Base-by-base conservation (phyloP, 2,329 filamentous ascomycete species). In the Emericellopsis atlantica region DNA sequence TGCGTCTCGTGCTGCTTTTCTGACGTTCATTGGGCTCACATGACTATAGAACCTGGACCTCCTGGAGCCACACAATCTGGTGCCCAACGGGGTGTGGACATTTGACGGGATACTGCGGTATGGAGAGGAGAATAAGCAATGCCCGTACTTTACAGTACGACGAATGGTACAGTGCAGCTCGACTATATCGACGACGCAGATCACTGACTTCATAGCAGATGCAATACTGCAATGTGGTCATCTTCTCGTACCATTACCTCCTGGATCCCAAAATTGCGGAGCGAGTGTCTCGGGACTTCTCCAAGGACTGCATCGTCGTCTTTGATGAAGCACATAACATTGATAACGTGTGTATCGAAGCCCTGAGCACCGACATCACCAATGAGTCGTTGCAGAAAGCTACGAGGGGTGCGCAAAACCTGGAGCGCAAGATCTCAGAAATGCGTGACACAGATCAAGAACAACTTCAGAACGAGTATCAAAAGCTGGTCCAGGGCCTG, bases 271-370 rank as follows among this genome's bases (percentile, higher is more conserved):
- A 98, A 59, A 98, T 98, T 52, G 92, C 92, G 11, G 92, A 98
- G 56, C 66, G 90, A 43, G 89, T 96, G 2, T 96, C 92, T 0
- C 88, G 84, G 59, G 92, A 98, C 54, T 76, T 98, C 10, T 95
- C 92, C 0, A 95, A 95, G 52, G 93, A 98, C 59, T 95, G 89
- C 58, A 98, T 98, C 40, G 86, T 98, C 16, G 92, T 98, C 4
- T 98, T 98, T 49, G 92, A 98, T 54, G 92, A 98, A 61, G 92
- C 92, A 12, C 92, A 98, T 66, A 98, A 98, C 55, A 98, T 98
- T 51, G 92, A 98, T 70, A 98, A 98, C 56, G 92, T 98, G 44
- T 98, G 93, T 58, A 98, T 98, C 49, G 92, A 98, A 56, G 90
- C 92, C 2, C 67, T 96, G 11, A 98, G 92, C 55, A 96, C 95